Conservation (phyloP, 2,329 filamentous ascomycete species). For the Penicillium sp. region DNA sequence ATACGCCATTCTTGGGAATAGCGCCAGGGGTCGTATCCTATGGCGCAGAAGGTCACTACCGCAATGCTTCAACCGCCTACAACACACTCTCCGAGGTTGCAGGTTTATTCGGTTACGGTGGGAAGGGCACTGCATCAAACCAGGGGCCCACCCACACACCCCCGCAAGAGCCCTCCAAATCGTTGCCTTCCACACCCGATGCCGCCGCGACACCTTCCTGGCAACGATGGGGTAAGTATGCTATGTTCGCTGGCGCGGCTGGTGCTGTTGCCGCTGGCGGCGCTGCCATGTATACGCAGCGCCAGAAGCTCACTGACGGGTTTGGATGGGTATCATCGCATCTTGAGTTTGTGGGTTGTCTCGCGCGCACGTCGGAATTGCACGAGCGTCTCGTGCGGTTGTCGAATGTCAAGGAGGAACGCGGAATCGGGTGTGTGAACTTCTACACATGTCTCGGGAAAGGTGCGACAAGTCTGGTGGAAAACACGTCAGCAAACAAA, state of each 20-base stretch:
- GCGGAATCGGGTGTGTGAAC: constrained; percentile 70
- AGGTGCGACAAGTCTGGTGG: constrained; percentile 43
- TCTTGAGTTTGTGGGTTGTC: constrained; percentile 83
- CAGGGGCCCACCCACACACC: constrained; percentile 7
- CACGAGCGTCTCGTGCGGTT: constrained; percentile 63
- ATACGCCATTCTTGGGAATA: constrained; percentile 68
- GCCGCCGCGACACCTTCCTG: constrained; percentile 48
- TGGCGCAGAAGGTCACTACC: constrained; percentile 73
- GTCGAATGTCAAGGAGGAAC: constrained; percentile 54
- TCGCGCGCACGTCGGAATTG: constrained; percentile 75
- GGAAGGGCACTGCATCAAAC: constrained; percentile 25
- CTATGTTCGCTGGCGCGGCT: constrained; percentile 72
- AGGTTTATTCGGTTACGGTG: constrained; percentile 56
- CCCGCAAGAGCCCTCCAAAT: constrained; percentile 14
- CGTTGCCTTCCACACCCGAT: constrained; percentile 32
- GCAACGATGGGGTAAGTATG: constrained; percentile 75
- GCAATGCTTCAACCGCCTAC: constrained; percentile 62
- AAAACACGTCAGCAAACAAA: constrained; percentile 17
- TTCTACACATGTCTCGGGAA: constrained; percentile 76
- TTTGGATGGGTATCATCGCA: constrained; percentile 79
- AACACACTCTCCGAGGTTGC: constrained; percentile 58
- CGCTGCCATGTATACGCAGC: constrained; percentile 74
- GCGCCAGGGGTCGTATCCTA: constrained; percentile 45
- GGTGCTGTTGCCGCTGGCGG: constrained; percentile 73
- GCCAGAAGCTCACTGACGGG: constrained; percentile 67